These are phyloP conservation scores for Mortierella sp. DNA, from an alignment of 371 early-diverging fungal species.

Conservation along the genomic window DNA sequence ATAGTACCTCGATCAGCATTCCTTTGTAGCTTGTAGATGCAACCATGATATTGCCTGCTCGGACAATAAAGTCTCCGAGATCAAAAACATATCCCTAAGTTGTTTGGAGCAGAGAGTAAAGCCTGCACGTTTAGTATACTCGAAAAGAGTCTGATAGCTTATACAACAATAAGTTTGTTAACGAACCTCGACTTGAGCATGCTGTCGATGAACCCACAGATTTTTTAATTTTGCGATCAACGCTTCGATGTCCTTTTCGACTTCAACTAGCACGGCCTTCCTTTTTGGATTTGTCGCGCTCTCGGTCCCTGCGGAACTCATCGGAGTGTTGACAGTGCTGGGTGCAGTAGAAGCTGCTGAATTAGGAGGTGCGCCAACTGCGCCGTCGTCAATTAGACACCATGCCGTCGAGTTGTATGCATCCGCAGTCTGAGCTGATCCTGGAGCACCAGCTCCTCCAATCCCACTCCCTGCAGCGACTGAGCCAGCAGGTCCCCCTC, in stretches of 20 bases:
- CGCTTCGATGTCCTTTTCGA: slow-evolving; percentile 49
- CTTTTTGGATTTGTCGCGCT: slow-evolving; percentile 17
- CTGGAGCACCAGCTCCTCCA: slow-evolving; percentile 22
- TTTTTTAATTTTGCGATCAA: slow-evolving; percentile 49
- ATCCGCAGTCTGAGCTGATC: slow-evolving; percentile 19
- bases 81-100: slow-evolving; percentile 47
- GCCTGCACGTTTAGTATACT: neutral
- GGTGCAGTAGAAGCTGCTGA: slow-evolving; percentile 16
- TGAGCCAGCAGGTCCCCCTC: slow-evolving; percentile 6
- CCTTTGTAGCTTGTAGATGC: slow-evolving; percentile 55
- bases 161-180: neutral
- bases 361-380: slow-evolving; percentile 19
- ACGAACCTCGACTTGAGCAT: slow-evolving; percentile 51
- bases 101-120: neutral
- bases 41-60: slow-evolving; percentile 55
- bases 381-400: slow-evolving; percentile 57
- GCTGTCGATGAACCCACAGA: slow-evolving; percentile 54
- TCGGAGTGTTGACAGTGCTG: slow-evolving; percentile 16
- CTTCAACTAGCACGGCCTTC: slow-evolving; percentile 48
- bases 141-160: neutral
- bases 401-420: slow-evolving; percentile 38
- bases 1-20: slow-evolving; percentile 47
- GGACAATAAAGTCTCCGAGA: slow-evolving; percentile 53
- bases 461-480: slow-evolving; percentile 7
- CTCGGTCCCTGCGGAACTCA: slow-evolving; percentile 7